Conservation (phyloP, 1,139 yeast genomes). For the Hansenula sp. region DNA sequence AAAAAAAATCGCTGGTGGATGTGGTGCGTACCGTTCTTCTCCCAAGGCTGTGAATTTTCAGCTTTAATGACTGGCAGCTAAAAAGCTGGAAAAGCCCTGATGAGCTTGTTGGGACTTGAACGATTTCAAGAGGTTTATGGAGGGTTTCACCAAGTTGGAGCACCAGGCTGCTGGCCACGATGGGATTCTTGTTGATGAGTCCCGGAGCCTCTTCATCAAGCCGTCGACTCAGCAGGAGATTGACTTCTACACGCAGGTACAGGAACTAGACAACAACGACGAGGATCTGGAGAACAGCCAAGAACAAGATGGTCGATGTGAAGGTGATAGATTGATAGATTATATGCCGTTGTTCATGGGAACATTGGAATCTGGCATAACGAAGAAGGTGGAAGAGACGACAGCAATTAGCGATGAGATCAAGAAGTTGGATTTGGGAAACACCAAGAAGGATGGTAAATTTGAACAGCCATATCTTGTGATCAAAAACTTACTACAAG, state of each 20-base stretch:
- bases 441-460: conserved; percentile 3
- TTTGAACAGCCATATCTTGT: conserved; percentile 45
- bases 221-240: conserved; percentile 62
- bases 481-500: conserved; percentile 65
- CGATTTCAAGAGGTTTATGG: background rate
- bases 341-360: conserved; percentile 54
- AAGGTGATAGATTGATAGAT: conserved; percentile 26
- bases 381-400: conserved; percentile 20
- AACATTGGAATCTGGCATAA: conserved; percentile 37
- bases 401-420: conserved; percentile 17
- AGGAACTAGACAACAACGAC: conserved; percentile 23
- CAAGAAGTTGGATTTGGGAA: conserved; percentile 5
- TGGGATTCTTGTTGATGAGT: conserved; percentile 61
- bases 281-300: conserved; percentile 24
- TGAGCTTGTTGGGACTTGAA: too few relatives aligned
- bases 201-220: conserved; percentile 71
- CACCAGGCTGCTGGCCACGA: conserved; percentile 87
- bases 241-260: conserved; percentile 55
- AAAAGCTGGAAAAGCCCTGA: too few relatives aligned
- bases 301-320: conserved; percentile 9
- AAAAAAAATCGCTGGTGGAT: too few relatives aligned
- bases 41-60: too few relatives aligned
- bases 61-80: too few relatives aligned
- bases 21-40: too few relatives aligned
- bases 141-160: conserved; percentile 7